A percentile compares a stretch with the other conserved stretches of the same genome.
phyloP scores from a whole-genome alignment of 2,329 filamentous ascomycete species.

The Fonsecaea multimorphosa region DNA sequence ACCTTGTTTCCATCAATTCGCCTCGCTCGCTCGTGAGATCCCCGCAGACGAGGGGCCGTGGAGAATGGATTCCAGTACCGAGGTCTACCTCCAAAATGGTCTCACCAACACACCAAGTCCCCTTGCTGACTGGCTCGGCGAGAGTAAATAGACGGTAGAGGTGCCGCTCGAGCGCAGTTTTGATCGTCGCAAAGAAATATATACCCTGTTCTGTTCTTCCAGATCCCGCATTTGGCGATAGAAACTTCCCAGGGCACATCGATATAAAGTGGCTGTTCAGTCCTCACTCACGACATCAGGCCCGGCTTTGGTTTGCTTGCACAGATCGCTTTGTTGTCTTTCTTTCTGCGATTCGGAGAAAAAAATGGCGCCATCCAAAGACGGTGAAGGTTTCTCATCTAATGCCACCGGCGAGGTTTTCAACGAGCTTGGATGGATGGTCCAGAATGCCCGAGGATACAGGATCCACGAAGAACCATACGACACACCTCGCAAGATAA shows the following conservation, averaged over 20 bases:
- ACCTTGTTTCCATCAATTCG: background rate
- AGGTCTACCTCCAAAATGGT: constrained; percentile 7
- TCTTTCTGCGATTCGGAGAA: background rate
- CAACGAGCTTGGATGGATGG: constrained; percentile 29
- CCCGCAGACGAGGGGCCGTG: background rate
- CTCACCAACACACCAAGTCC: background rate
- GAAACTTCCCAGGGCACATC: background rate
- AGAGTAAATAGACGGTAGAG: background rate
- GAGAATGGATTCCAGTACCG: background rate
- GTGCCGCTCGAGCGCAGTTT: background rate
- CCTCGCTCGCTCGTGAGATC: background rate
- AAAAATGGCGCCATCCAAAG: constrained; percentile 26
- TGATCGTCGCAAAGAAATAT: background rate
- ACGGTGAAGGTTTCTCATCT: constrained; percentile 27
- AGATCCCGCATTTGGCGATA: background rate
- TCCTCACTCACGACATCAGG: background rate
- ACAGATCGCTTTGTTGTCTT: background rate
- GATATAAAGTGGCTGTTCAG: background rate
- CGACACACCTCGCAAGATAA: constrained; percentile 34
- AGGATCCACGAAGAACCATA: constrained; percentile 30
- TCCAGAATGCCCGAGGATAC: constrained; percentile 25
- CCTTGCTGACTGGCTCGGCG: background rate
- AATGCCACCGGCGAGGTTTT: constrained; percentile 20
- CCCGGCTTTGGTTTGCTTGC: background rate
- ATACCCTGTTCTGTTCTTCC: background rate